These are phyloP conservation scores for Aureobasidium vineae DNA, from an alignment of 2,329 filamentous ascomycete species.

Conservation along the genomic window DNA sequence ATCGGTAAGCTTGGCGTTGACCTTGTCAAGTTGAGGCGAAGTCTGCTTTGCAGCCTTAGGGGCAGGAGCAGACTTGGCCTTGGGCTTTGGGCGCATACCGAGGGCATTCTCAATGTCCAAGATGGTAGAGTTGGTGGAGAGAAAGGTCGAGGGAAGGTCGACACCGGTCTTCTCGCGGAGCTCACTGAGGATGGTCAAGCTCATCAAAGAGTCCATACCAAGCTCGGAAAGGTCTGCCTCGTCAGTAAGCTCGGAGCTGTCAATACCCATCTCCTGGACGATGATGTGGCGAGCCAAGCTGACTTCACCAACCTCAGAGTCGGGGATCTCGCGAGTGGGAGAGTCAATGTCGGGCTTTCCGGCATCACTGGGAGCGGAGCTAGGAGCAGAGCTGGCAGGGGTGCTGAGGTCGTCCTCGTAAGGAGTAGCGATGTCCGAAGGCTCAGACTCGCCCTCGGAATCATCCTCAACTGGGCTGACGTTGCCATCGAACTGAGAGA, in stretches of 20 bases:
- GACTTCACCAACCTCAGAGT: conserved; percentile 41
- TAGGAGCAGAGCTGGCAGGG: conserved; percentile 51
- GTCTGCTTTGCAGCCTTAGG: conserved; percentile 35
- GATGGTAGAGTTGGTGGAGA: conserved; percentile 61
- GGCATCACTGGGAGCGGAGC: conserved; percentile 42
- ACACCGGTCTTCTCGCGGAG: conserved; percentile 53
- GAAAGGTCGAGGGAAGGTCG: conserved; percentile 54
- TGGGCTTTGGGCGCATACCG: conserved; percentile 52
- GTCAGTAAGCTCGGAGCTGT: conserved; percentile 55
- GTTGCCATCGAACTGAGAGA: conserved; percentile 51
- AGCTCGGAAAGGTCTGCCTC: conserved; percentile 61
- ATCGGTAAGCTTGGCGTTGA: conserved; percentile 50
- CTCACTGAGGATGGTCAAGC: conserved; percentile 51
- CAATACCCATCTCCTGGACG: conserved; percentile 63
- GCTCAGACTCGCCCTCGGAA: conserved; percentile 45
- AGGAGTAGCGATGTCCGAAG: conserved; percentile 45
- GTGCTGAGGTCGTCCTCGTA: conserved; percentile 46
- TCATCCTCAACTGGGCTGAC: conserved; percentile 39
- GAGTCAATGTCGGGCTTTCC: conserved; percentile 43
- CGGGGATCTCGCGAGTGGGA: conserved; percentile 37
- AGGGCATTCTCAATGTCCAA: conserved; percentile 65
- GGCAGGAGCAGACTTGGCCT: conserved; percentile 33
- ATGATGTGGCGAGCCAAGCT: conserved; percentile 51
- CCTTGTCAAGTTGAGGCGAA: conserved; percentile 47
- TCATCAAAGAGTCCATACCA: conserved; percentile 56